phyloP scores from a whole-genome alignment of 768 basidiomycete genomes.

The Phylloporus sp. region DNA sequence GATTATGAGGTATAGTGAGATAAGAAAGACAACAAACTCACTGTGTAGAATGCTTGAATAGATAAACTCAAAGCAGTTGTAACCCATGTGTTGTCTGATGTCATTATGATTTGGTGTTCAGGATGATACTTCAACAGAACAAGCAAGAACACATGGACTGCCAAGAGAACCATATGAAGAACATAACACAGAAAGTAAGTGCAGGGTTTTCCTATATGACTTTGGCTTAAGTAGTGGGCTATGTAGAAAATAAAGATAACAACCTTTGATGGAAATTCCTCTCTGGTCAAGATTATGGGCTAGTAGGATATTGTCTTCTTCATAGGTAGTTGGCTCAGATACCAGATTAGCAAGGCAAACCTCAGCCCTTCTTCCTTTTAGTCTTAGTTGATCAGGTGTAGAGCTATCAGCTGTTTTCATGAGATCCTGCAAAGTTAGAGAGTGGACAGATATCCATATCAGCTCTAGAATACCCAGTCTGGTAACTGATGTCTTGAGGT shows the following conservation, averaged over 20 bases:
- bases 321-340: background rate
- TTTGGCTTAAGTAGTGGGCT: background rate
- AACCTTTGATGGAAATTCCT: background rate
- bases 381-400: background rate
- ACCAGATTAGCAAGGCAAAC: background rate
- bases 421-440: background rate
- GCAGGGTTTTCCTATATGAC: background rate
- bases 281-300: background rate
- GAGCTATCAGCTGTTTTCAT: background rate
- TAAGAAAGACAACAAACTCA: background rate
- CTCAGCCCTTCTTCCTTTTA: background rate
- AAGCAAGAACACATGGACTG: background rate
- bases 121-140: background rate
- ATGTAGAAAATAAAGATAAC: background rate
- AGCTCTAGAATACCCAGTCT: background rate
- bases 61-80: background rate
- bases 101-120: background rate
- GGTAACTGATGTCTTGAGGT: background rate
- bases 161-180: background rate
- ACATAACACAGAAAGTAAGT: background rate
- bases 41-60: background rate
- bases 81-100: background rate
- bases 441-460: constrained; percentile 1
- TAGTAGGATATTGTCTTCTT: background rate
- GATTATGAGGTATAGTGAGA: background rate